phyloP scores from a whole-genome alignment of 208 protist species.

The Trypanosoma brucei region DNA sequence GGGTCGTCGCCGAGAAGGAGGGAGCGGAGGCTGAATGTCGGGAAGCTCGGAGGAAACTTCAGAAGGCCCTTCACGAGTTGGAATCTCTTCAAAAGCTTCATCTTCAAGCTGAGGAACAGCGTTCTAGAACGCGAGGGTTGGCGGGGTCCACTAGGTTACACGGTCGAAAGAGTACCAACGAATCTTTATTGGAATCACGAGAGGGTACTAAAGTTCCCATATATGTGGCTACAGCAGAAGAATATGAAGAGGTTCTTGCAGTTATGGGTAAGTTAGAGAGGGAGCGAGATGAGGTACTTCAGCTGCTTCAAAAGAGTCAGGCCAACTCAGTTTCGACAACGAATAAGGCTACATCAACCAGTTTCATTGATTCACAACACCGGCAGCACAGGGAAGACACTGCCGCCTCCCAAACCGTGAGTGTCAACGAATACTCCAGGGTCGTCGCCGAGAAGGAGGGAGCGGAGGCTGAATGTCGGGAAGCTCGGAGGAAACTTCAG shows the following conservation, averaged over 20 bases:
- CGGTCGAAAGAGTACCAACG: not conserved
- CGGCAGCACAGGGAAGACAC: not conserved
- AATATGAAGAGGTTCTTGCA: constrained; percentile 9
- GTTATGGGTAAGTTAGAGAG: not conserved
- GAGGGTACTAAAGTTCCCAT: not conserved
- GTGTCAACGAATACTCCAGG: not conserved
- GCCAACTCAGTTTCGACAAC: not conserved
- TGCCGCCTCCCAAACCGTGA: not conserved
- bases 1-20: not conserved
- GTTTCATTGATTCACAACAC: not conserved
- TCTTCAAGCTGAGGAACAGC: not conserved
- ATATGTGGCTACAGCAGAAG: constrained; percentile 9
- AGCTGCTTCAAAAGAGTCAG: not conserved
- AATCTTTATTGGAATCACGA: not conserved
- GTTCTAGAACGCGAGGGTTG: not conserved
- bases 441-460: not conserved
- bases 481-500: not conserved
- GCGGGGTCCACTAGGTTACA: not conserved
- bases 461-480: not conserved
- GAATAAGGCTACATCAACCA: not conserved
- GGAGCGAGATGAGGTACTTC: not conserved
- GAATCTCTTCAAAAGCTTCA: not conserved
- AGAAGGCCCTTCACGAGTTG: not conserved
- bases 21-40: not conserved
- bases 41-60: not conserved